Evolutionary conservation across 768 basidiomycete genomes (phyloP), one percentile per base, ranked within the genome.

Genomic region (Rhodocollybia butyracea): DNA sequence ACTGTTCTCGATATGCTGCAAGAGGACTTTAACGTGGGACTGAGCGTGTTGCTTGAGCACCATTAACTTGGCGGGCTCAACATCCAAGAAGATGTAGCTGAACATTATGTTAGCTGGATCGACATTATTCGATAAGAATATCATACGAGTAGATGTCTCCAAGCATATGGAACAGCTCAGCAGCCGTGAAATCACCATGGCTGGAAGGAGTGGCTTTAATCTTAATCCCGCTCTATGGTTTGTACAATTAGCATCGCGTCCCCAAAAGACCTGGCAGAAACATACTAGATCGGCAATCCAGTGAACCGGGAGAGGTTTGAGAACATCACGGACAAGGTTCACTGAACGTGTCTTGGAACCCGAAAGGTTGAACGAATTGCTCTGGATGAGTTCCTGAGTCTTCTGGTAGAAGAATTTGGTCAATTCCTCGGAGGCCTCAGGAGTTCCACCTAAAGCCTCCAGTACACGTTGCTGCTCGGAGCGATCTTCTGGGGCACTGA

Each of bases 61-160:
- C 78, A 86, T 79, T 27, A 83, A 68, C 60, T 83, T 81, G 1
- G 80, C 73, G 2, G 79, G 63, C 50, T 88, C 87, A 21, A 83
- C 72, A 50, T 91, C 83, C 31, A 91, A 77, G 82, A 92, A 93
- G 56, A 93, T 71, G 65, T 80, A 91, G 39, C 89, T 91, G 59
- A 24, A 29, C n/a, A 21, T n/a, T 15, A 11, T 13, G 21, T 36
- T 24, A 21, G 1, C 22, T 3, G 5, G 6, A 17, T 24, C 0
- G 12, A 10, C 24, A 5, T 8, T 13, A 24, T 15, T 17, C n/a
- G 15, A 26, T 43, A 48, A 29, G 3, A 40, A 53, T 31, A 26
- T 3, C 84, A 60, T 56, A 89, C 84, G 81, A 70, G 67, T 91
- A 92, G 50, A 92, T 86, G 21, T 88, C 84, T 24, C 79, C 75